Evolutionary conservation across 805 yeast genomes (phyloP).

Genomic region (Saccharomycopsis vini): DNA sequence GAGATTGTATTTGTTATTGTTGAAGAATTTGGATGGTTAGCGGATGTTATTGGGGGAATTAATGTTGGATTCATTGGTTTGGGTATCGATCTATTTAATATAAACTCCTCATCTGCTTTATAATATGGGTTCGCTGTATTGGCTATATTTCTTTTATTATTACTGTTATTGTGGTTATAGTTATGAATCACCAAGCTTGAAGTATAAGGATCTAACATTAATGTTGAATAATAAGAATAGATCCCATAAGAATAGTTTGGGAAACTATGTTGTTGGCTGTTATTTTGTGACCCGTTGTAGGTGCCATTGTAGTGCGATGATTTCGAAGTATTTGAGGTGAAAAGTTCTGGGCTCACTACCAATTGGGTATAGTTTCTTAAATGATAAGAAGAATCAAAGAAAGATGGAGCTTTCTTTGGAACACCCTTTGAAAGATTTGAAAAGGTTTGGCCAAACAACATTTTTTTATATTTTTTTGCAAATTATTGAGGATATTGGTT

Average conservation of each 20-base stretch:
- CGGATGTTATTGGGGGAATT: neutral
- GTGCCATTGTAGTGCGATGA: neutral
- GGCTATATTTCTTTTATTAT: neutral
- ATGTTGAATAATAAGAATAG: constrained; percentile 10
- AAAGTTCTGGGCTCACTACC: constrained; percentile 15
- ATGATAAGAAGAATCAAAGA: constrained; percentile 19
- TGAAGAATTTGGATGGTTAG: neutral
- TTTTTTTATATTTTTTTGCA: too few species aligned
- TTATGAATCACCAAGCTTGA: constrained; percentile 8
- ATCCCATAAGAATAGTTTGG: constrained; percentile 17
- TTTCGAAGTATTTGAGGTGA: constrained; percentile 17
- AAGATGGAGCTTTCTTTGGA: constrained; percentile 18
- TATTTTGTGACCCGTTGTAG: constrained; percentile 4
- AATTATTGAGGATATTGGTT: too few species aligned
- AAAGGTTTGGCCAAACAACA: constrained; percentile 12
- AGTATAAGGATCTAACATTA: constrained; percentile 16
- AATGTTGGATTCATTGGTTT: neutral
- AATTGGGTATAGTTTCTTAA: constrained; percentile 18
- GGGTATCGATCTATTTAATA: neutral
- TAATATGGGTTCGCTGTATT: constrained; percentile 2
- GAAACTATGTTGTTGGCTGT: constrained; percentile 2
- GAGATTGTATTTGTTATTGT: neutral
- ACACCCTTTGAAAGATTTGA: constrained; percentile 14
- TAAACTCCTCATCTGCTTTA: constrained; percentile 7
- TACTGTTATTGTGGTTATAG: constrained; percentile 5